Percentiles rank a stretch among this genome's conserved stretches.
Evolutionary conservation across 768 basidiomycete genomes (phyloP).

Genomic region (Boletus pseudopeckii): DNA sequence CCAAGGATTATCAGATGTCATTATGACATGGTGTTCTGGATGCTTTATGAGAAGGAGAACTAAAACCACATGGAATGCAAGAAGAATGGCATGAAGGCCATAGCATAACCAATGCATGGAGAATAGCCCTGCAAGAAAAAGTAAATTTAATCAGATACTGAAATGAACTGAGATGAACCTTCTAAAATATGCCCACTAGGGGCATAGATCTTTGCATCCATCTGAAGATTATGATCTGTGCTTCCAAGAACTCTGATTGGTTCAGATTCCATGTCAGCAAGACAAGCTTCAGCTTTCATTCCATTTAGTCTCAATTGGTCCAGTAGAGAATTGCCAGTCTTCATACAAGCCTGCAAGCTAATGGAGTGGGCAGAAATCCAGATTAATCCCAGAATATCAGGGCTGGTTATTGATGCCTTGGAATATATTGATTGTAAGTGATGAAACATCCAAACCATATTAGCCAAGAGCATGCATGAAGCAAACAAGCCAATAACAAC

Average conservation of each 20-base stretch:
- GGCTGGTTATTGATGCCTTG: neutral
- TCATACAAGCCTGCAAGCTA: neutral
- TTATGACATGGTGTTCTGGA: neutral
- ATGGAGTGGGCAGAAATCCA: neutral
- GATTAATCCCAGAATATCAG: neutral
- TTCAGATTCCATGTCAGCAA: neutral
- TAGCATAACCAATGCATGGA: neutral
- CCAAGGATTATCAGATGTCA: neutral
- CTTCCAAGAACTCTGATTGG: neutral
- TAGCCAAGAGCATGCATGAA: neutral
- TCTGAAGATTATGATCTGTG: neutral
- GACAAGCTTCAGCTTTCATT: neutral
- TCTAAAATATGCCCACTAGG: neutral
- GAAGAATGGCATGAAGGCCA: neutral
- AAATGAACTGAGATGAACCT: neutral
- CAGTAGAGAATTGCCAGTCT: neutral
- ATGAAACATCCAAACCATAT: neutral
- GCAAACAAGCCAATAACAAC: neutral
- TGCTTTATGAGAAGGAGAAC: neutral
- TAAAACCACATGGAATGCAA: neutral
- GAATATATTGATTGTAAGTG: neutral
- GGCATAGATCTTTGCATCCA: no score
- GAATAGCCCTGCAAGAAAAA: neutral
- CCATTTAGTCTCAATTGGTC: neutral
- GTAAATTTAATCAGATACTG: neutral